Conservation (phyloP, 257 asterid genomes). For the Primulina eburnea region DNA sequence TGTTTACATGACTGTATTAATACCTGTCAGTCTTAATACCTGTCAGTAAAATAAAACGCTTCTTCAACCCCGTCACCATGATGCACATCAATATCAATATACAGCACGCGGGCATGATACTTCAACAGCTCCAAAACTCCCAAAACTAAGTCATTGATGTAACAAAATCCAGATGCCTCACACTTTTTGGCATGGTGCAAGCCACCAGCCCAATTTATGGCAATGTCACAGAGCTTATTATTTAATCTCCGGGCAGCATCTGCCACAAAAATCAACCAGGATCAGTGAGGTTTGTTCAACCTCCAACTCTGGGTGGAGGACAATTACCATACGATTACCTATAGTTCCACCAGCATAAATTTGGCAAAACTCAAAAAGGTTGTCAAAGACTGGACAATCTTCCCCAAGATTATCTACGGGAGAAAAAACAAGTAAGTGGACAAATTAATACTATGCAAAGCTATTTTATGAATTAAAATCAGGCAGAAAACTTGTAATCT, state of each 20-base stretch:
- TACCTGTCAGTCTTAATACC: conserved; percentile 86
- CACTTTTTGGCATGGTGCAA: conserved; percentile 99
- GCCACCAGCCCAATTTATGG: conserved; percentile 99
- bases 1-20: conserved; percentile 9
- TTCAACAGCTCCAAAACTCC: conserved; percentile 97
- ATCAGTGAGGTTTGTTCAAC: conserved; percentile 22
- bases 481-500: background rate
- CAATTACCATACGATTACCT: conserved; percentile 47
- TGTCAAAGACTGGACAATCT: conserved; percentile 96
- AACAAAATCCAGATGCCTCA: conserved; percentile 99
- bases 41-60: conserved; percentile 94
- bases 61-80: conserved; percentile 99
- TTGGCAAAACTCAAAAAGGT: conserved; percentile 96
- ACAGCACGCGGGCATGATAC: conserved; percentile 91
- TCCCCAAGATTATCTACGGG: conserved; percentile 87
- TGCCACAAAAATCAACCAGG: conserved; percentile 30
- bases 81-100: conserved; percentile 97
- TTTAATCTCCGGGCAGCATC: conserved; percentile 98
- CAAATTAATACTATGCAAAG: conserved; percentile 8
- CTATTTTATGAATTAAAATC: background rate
- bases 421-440: conserved; percentile 23
- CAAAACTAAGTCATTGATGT: conserved; percentile 88
- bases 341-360: conserved; percentile 98
- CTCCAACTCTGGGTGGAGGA: conserved; percentile 13
- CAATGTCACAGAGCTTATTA: conserved; percentile 81